Base-by-base conservation (phyloP, 2,329 filamentous ascomycete genomes). In the Fusarium duplospermum region DNA sequence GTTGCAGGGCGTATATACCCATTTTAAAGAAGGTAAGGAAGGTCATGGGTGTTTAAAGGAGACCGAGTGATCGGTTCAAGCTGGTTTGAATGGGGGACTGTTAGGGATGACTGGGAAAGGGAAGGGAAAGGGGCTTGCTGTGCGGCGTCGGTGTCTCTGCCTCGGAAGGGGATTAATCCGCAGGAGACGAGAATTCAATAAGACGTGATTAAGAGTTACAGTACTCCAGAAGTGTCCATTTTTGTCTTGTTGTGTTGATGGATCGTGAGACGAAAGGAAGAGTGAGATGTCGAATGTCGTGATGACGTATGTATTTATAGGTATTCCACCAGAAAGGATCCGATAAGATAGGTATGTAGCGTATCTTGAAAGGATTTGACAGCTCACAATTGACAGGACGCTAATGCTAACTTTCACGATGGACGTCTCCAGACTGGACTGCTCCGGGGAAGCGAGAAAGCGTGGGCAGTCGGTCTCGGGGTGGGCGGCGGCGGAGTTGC, bases 1-100 rank as follows among this genome's bases (percentile, higher is more conserved):
- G 69, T 74, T 79, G 72, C 33, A 64, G 70, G 78, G 72, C 69
- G 80, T 78, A 80, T 81, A 81, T 81, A 81, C 80, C 80, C 80
- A 79, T 77, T 80, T 81, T 70, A 71, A 73, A 71, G 62, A 66
- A 76, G 54, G 66, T 57, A 69, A 52, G 45, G 45, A 27, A 50
- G 18, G 47, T 31, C 27, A 63, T 56, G 60, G 42, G 60, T 66
- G 58, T 20, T 66, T 40, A 62, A 69, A 62, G 61, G 64, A 57
- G 40, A 36, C 57, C 66, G 62, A 64, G 33, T 52, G 60, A 24
- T 36, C 45, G 67, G 64, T 33, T 52, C 62, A 42, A 62, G 50
- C 45, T 47, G 52, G 61, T 42, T 68, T 69, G 64, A 63, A 60
- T 50, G 58, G 59, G 61, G 38, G 36, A n/a, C 27, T 33, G 24